Conservation (phyloP, 148 eudicot species). For the Salicornia ramosissima region DNA sequence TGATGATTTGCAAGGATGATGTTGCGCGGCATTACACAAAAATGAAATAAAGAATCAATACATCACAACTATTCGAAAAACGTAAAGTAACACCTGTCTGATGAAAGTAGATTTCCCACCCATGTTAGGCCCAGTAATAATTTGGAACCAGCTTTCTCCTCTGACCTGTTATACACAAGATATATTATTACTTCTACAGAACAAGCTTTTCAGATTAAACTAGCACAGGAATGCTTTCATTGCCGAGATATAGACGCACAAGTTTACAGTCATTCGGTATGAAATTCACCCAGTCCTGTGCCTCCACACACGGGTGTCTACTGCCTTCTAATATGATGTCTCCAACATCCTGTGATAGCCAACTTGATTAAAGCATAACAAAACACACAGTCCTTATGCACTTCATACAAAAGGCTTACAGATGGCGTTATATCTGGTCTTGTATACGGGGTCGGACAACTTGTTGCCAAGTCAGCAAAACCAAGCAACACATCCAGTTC, state of each 20-base stretch:
- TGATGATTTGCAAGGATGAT: neutral
- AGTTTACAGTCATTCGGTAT: slow-evolving; percentile 96
- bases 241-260: slow-evolving; percentile 43
- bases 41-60: neutral
- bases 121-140: slow-evolving; percentile 99
- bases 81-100: slow-evolving; percentile 55
- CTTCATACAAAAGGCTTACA: slow-evolving; percentile 33
- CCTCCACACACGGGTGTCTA: slow-evolving; percentile 99
- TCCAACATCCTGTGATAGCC: slow-evolving; percentile 60
- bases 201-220: slow-evolving; percentile 2
- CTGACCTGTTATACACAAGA: slow-evolving; percentile 50
- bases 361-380: slow-evolving; percentile 11
- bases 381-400: neutral
- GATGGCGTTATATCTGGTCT: slow-evolving; percentile 83
- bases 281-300: slow-evolving; percentile 99
- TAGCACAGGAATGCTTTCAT: neutral
- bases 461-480: slow-evolving; percentile 91
- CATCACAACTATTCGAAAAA: neutral
- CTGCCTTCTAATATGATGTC: slow-evolving; percentile 89
- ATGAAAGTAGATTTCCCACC: slow-evolving; percentile 98
- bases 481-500: slow-evolving; percentile 94
- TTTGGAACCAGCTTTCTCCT: slow-evolving; percentile 92
- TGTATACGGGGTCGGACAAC: slow-evolving; percentile 81
- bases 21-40: neutral
- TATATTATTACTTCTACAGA: slow-evolving; percentile 11